Percentiles rank a stretch among this genome's conserved stretches.
Evolutionary conservation across 768 basidiomycete genomes (phyloP).

Genomic region (Macrocybe gigantea): DNA sequence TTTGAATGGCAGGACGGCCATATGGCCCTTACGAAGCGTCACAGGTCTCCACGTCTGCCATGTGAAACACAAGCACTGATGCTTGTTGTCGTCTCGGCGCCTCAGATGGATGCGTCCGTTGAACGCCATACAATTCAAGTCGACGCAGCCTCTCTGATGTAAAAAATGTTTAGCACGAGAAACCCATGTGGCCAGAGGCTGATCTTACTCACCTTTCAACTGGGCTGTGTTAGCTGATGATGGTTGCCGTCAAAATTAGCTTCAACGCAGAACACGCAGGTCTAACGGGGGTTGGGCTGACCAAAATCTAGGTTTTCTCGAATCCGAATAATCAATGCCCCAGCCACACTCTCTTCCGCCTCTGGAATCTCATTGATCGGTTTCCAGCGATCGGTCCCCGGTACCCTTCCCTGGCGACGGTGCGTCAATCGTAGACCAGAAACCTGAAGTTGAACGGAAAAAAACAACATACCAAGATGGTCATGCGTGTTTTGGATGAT

Average conservation of each 20-base stretch:
- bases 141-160: conserved; percentile 61
- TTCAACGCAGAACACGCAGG: not conserved
- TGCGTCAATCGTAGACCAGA: not conserved
- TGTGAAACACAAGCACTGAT: conserved; percentile 80
- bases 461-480: conserved; percentile 62
- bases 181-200: not conserved
- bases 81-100: conserved; percentile 72
- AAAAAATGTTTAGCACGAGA: not conserved
- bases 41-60: conserved; percentile 85
- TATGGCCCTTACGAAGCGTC: conserved; percentile 78
- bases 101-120: conserved; percentile 84
- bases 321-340: conserved; percentile 83
- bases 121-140: conserved; percentile 83
- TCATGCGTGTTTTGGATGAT: conserved; percentile 85
- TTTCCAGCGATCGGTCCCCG: conserved; percentile 86
- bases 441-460: not conserved
- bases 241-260: not conserved
- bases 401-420: conserved; percentile 65
- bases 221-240: conserved; percentile 85
- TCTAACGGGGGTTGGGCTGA: conserved; percentile 23
- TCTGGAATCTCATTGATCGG: conserved; percentile 86
- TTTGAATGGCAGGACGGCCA: not conserved
- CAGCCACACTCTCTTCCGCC: conserved; percentile 72
- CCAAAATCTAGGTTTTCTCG: conserved; percentile 91
- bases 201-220: conserved; percentile 59